Evolutionary conservation across 345 rosid species (phyloP).

Genomic region (Clausena lansium): DNA sequence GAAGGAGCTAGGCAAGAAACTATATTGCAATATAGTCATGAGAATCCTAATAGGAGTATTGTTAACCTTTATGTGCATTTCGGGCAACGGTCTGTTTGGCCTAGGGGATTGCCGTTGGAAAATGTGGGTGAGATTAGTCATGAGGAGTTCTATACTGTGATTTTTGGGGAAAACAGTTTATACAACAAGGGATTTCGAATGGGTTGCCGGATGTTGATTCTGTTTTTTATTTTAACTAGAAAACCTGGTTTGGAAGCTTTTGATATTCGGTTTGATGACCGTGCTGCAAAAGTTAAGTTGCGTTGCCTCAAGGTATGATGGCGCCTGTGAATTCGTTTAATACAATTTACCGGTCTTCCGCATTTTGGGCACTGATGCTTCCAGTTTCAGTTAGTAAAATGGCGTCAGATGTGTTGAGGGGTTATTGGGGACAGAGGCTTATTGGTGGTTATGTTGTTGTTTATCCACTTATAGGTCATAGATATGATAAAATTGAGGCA

Average conservation of each 20-base stretch:
- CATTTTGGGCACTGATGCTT: constrained; percentile 99
- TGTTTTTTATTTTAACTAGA: constrained; percentile 89
- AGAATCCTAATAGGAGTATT: constrained; percentile 68
- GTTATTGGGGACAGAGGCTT: constrained; percentile 97
- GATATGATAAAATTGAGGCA: constrained; percentile 81
- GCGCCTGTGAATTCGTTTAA: constrained; percentile 91
- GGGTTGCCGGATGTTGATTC: constrained; percentile 99
- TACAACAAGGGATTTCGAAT: constrained; percentile 94
- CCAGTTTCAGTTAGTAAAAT: constrained; percentile 93
- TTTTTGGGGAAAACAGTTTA: constrained; percentile 94
- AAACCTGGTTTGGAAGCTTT: constrained; percentile 75
- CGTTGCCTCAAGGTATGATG: constrained; percentile 94
- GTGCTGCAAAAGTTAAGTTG: constrained; percentile 90
- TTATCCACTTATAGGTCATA: constrained; percentile 89
- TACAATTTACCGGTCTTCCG: constrained; percentile 84
- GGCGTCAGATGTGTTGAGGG: constrained; percentile 98
- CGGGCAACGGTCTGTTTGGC: constrained; percentile 98
- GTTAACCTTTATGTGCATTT: constrained; percentile 93
- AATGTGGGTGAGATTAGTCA: constrained; percentile 86
- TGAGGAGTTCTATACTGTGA: constrained; percentile 89
- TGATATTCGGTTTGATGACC: constrained; percentile 87
- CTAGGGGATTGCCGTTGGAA: constrained; percentile 95
- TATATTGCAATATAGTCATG: constrained; percentile 88
- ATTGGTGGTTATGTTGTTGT: constrained; percentile 90
- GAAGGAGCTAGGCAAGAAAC: constrained; percentile 79